Evolutionary conservation across 768 basidiomycete species (phyloP), one percentile per base, ranked within the genome.

Genomic region (Collybia nuda): DNA sequence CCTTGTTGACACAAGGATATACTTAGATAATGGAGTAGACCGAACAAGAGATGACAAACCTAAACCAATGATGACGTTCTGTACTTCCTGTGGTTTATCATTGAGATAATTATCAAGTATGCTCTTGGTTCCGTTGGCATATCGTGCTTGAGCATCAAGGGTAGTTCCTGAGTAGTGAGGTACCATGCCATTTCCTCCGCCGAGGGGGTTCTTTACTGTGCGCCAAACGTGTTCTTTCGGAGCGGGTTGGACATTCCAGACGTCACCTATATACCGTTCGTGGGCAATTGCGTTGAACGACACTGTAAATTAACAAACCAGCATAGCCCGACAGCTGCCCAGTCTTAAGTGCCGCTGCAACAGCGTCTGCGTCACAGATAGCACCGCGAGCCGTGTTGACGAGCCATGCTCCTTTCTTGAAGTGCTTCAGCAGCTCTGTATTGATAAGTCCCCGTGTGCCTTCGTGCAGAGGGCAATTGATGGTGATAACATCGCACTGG

Each of bases 341-440:
- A 46, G 79, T 84, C 71, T 81, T 76, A 49, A 96, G 65, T 11
- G 93, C 91, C 0, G 65, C 83, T 3, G 86, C 84, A 52, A 95
- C 86, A 38, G 83, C 91, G 54, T 92, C 83, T 57, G 84, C 84
- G 70, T 91, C 85, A 64, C 89, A 92, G 61, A 96, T 93, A 37
- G 93, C 93, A 39, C 93, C 93, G 58, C 92, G 90, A 45, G 91
- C 90, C 23, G 91, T 93, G 80, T 96, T 96, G 63, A 96, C 86
- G 60, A 95, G 82, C 88, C 88, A 93, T 14, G 92, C 81, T 43
- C 91, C 93, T 66, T 88, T 86, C 80, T 96, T 96, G 80, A 95
- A 88, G 72, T 90, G 88, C 67, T 80, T 79, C 58, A 95, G 75
- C 36, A 92, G 83, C 35, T 93, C 90, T 36, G 80, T 77, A 73